phyloP scores from a whole-genome alignment of 768 basidiomycete genomes.

The Tricholoma terreum region DNA sequence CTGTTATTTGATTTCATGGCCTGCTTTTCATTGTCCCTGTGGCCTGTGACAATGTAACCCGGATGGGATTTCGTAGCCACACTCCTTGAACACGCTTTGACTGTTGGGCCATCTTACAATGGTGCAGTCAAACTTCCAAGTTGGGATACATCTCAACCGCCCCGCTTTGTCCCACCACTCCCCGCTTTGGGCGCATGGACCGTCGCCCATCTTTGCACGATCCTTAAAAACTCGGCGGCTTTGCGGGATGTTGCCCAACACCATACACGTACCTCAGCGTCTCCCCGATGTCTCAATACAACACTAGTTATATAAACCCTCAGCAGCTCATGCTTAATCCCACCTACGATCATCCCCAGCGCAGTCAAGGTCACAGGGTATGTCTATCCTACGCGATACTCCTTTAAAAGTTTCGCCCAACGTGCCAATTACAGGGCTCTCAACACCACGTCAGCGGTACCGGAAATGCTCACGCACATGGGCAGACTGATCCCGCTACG shows the following conservation, averaged over 20 bases:
- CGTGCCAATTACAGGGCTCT: not conserved
- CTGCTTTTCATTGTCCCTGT: not conserved
- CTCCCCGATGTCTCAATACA: not conserved
- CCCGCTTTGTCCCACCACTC: not conserved
- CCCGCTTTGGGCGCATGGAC: not conserved
- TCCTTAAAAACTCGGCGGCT: not conserved
- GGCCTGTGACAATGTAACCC: not conserved
- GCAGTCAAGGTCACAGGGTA: not conserved
- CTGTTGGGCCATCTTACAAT: conserved; percentile 1
- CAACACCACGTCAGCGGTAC: not conserved
- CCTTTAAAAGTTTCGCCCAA: not conserved
- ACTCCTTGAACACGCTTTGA: not conserved
- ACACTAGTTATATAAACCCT: not conserved
- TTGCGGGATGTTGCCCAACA: not conserved
- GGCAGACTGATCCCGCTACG: not conserved
- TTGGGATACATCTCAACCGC: not conserved
- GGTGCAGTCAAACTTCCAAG: not conserved
- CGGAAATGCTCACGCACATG: not conserved
- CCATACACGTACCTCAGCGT: not conserved
- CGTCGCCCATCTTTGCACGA: not conserved
- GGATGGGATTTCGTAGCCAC: not conserved
- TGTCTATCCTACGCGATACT: not conserved
- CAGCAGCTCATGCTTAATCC: not conserved
- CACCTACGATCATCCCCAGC: not conserved
- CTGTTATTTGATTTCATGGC: too few species aligned